Conservation (phyloP, 176 grass and related monocot genomes). For the Thinopyrum elongatum region DNA sequence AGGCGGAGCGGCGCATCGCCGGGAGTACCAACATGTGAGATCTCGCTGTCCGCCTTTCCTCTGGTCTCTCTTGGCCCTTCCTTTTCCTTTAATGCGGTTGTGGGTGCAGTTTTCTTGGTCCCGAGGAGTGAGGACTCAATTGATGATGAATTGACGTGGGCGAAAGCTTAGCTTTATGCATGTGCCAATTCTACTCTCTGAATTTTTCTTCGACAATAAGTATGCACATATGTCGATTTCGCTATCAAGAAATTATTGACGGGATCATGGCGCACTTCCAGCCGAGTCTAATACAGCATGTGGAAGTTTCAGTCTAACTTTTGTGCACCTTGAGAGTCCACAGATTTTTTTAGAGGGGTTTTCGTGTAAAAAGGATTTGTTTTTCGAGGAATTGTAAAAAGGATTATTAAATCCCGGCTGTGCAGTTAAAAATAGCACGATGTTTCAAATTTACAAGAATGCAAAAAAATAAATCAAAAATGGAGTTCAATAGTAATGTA, state of each 20-base stretch:
- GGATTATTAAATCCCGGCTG: too few species aligned
- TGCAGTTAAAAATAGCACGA: not conserved
- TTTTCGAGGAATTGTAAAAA: too few species aligned
- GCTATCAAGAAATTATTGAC: not conserved
- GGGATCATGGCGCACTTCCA: not conserved
- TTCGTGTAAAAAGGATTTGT: not conserved
- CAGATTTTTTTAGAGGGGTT: not conserved
- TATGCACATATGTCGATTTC: not conserved
- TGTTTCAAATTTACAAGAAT: not conserved
- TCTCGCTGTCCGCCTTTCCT: not conserved
- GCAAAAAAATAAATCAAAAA: not conserved
- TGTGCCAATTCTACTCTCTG: not conserved
- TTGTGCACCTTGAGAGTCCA: not conserved
- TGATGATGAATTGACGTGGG: conserved; percentile 5
- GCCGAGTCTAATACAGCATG: not conserved
- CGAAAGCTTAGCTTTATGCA: not conserved
- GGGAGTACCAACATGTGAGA: conserved; percentile 84
- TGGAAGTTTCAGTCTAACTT: not conserved
- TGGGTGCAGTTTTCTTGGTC: not conserved
- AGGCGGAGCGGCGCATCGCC: conserved; percentile 78
- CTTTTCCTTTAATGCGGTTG: not conserved
- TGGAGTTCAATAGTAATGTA: not conserved
- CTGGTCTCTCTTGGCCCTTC: not conserved
- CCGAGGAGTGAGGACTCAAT: not conserved
- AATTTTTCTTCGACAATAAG: not conserved